Evolutionary conservation across 805 yeast species (phyloP), one percentile per base, ranked within the genome.

Genomic region (Kazachstania psychrophila): DNA sequence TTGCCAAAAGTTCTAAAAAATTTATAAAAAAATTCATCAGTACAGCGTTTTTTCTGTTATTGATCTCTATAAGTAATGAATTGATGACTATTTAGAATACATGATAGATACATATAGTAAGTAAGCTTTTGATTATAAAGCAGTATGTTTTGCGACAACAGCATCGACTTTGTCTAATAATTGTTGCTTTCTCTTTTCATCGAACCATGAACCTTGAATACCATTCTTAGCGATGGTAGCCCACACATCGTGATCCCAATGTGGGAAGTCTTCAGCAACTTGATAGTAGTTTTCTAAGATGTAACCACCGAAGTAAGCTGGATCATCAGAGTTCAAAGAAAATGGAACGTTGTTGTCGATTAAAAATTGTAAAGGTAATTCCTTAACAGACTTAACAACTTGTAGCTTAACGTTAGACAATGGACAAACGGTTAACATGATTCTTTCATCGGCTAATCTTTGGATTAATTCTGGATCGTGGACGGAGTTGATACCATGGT

Each of bases 261-360:
- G 76, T 29, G 58, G 58, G 58, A 83, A 83, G 44, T 70, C 66
- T 37, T 72, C 65, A 43, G 81, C 82, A 20, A 81, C 83, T 25
- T 70, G 72, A 22, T 71, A 52, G 57, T 82, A 83, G 59, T 82
- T 83, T 52, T 83, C 89, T 45, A 83, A 62, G 45, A 82, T 75
- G 59, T 81, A 82, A n/a, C 86, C 89, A 33, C 89, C 89, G 53
- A 83, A 83, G 56, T 83, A 83, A 3, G 92, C 83, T 27, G 87
- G 87, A 53, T 79, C 87, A 53, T 79, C 86, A 3, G 83, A 75
- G 58, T 84, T 84, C 55, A 83, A 66, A 29, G 86, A 77, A 57
- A 84, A 79, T 19, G 85, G 79, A 16, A 82, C 79, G 43, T 71
- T 67, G 22, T 66, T 64, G 7, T 78, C 82, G 34, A 84, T 57